Evolutionary conservation across 164 flowering plant genomes (phyloP).

Genomic region (Stephania japonica): DNA sequence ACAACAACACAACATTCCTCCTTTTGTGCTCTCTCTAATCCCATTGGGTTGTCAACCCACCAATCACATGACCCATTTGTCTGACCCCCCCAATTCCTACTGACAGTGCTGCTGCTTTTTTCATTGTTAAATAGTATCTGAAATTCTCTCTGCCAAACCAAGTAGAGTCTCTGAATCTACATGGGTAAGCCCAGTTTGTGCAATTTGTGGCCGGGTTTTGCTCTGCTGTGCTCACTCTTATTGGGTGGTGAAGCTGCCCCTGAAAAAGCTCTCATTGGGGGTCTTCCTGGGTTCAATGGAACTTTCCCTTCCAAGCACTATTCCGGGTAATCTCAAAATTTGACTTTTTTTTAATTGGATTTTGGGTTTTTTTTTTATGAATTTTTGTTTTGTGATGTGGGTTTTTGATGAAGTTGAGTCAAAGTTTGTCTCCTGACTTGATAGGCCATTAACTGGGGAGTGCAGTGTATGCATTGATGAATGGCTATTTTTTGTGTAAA

Average conservation of each 20-base stretch:
- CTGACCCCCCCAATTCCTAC: too few species aligned
- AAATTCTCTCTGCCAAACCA: neutral
- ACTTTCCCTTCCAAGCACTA: conserved; percentile 79
- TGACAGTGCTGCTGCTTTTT: neutral
- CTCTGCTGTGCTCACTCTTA: conserved; percentile 2
- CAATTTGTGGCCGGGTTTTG: neutral
- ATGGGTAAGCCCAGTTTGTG: neutral
- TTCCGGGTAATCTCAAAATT: conserved; percentile 49
- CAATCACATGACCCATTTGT: too few species aligned
- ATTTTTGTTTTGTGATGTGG: neutral
- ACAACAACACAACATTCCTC: neutral
- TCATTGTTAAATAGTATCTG: neutral
- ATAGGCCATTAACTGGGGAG: too few species aligned
- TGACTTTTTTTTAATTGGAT: neutral
- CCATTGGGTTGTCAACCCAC: too few species aligned
- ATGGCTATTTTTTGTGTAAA: too few species aligned
- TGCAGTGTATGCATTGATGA: too few species aligned
- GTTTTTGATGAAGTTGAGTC: neutral
- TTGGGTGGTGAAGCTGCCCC: conserved; percentile 40
- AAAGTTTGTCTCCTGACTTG: too few species aligned
- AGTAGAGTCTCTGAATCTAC: neutral
- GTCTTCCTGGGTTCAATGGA: conserved; percentile 76
- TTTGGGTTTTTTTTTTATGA: neutral
- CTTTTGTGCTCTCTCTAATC: too few species aligned
- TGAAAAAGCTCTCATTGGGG: conserved; percentile 42